Percentiles rank a stretch among this genome's conserved stretches.
Conservation (phyloP, 2,329 filamentous ascomycete species). For the Shiraia sp. region DNA sequence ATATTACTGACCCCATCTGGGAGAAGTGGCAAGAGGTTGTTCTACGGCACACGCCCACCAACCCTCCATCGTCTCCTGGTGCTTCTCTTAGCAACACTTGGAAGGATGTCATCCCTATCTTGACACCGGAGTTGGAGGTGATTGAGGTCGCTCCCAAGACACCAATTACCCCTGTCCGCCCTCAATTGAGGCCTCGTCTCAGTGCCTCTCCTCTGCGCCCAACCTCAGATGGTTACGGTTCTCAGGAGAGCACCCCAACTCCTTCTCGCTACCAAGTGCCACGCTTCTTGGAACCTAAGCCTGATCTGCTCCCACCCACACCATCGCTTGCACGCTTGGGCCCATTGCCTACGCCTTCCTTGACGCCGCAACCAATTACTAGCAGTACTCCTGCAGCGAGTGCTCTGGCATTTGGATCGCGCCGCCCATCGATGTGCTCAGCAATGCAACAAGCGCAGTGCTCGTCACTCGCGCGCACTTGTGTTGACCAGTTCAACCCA, state of each 20-base stretch:
- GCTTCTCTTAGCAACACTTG: slow-evolving; percentile 45
- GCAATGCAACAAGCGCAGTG: slow-evolving; percentile 63
- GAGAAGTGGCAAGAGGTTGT: slow-evolving; percentile 94
- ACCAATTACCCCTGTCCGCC: slow-evolving; percentile 30
- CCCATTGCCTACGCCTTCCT: slow-evolving; percentile 63
- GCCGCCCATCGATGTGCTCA: slow-evolving; percentile 61
- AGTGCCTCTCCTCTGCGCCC: slow-evolving; percentile 28
- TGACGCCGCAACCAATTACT: slow-evolving; percentile 61
- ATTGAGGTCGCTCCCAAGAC: slow-evolving; percentile 45
- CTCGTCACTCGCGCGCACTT: slow-evolving; percentile 59
- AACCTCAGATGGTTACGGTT: slow-evolving; percentile 31
- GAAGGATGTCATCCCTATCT: slow-evolving; percentile 56
- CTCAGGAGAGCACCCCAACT: slow-evolving; percentile 50
- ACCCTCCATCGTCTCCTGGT: slow-evolving; percentile 47
- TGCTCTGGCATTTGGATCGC: slow-evolving; percentile 52
- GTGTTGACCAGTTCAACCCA: slow-evolving; percentile 54
- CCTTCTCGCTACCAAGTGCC: slow-evolving; percentile 48
- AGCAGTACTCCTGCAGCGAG: slow-evolving; percentile 65
- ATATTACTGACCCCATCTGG: slow-evolving; percentile 87
- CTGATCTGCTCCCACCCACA: slow-evolving; percentile 54
- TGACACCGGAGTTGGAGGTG: slow-evolving; percentile 62
- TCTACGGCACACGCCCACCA: slow-evolving; percentile 74
- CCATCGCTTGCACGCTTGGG: slow-evolving; percentile 60
- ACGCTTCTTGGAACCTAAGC: slow-evolving; percentile 56
- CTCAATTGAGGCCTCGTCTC: slow-evolving; percentile 27